A percentile compares a stretch with the other conserved stretches of the same genome.
Evolutionary conservation across 108 stramenopile genomes (phyloP).

Genomic region (Conticribra weissflogii): DNA sequence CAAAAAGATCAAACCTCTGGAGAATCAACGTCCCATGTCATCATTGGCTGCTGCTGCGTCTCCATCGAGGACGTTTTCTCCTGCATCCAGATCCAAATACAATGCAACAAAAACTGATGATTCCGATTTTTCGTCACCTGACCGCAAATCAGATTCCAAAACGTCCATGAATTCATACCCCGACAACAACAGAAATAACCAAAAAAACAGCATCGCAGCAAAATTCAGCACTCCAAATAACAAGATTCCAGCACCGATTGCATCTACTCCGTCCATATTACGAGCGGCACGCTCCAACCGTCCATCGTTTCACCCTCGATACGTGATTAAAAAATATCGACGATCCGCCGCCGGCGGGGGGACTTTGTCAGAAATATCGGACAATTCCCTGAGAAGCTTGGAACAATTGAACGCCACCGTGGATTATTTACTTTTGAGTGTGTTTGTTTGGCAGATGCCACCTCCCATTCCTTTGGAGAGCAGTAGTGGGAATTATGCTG

Average conservation of each 20-base stretch:
- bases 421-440: conserved; percentile 31
- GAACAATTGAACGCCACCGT: conserved; percentile 34
- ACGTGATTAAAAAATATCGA: conserved; percentile 53
- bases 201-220: too few relatives aligned
- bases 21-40: conserved; percentile 11
- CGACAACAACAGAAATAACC: background rate
- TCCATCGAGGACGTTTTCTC: background rate
- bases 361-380: background rate
- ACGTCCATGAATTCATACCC: too few relatives aligned
- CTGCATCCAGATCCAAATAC: background rate
- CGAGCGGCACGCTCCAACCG: conserved; percentile 7
- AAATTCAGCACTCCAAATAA: too few relatives aligned
- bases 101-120: too few relatives aligned
- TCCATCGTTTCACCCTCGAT: conserved; percentile 32
- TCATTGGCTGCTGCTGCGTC: conserved; percentile 10
- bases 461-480: conserved; percentile 3
- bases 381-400: conserved; percentile 7
- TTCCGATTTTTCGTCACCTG: too few relatives aligned
- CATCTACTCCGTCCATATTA: background rate
- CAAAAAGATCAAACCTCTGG: conserved; percentile 15
- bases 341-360: conserved; percentile 53
- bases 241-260: background rate
- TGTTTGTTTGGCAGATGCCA: conserved; percentile 34
- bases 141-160: too few relatives aligned
- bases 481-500: conserved; percentile 15